These are phyloP conservation scores for Cystobasidium tubakii DNA, from an alignment of 768 basidiomycete genomes.

Conservation along the genomic window DNA sequence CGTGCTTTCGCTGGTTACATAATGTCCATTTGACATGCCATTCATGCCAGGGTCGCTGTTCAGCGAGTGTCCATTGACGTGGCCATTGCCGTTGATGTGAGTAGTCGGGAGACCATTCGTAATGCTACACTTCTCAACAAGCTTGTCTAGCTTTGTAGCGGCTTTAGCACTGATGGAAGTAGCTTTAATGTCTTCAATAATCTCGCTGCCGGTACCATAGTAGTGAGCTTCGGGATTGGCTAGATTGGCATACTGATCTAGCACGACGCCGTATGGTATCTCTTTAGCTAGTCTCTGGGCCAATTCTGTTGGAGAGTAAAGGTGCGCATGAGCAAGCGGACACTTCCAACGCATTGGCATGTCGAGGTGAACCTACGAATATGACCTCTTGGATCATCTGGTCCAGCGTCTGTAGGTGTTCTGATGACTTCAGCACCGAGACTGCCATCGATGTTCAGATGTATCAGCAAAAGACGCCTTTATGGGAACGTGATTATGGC, in stretches of 20 bases:
- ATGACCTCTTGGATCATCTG: slow-evolving; percentile 82
- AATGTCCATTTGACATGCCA: background rate
- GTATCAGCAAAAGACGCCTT: background rate
- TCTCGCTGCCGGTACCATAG: slow-evolving; percentile 81
- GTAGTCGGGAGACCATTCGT: background rate
- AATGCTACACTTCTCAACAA: background rate
- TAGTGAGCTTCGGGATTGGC: slow-evolving; percentile 75
- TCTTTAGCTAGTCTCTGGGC: slow-evolving; percentile 68
- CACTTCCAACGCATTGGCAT: no score
- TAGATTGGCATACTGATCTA: slow-evolving; percentile 69
- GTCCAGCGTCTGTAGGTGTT: slow-evolving; percentile 82
- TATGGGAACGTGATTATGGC: background rate
- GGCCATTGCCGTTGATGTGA: background rate
- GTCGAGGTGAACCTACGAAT: slow-evolving; percentile 52
- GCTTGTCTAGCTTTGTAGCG: background rate
- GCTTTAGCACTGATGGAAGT: slow-evolving; percentile 43
- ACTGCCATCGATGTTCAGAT: background rate
- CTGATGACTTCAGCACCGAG: slow-evolving; percentile 79
- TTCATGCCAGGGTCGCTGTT: background rate
- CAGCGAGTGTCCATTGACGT: background rate
- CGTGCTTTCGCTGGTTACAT: background rate
- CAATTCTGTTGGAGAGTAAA: slow-evolving; percentile 71
- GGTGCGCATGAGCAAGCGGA: no score
- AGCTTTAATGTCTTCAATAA: slow-evolving; percentile 68
- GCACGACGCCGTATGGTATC: slow-evolving; percentile 77